Base-by-base conservation (phyloP, 1,139 yeast species). In the Pichia sp. region DNA sequence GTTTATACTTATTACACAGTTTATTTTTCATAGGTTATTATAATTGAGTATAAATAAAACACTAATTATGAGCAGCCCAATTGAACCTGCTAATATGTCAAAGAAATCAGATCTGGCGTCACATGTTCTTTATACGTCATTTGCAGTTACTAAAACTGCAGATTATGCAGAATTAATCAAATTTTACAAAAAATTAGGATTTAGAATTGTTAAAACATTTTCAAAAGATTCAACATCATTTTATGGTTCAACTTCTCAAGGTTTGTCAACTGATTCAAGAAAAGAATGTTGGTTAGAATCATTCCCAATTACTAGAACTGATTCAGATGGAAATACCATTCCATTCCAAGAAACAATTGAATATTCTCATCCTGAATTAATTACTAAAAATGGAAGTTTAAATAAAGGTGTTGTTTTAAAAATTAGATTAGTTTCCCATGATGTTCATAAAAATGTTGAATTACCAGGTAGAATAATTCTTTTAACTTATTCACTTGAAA, bases 251-350 rank as follows among this genome's bases (percentile, higher is more conserved):
- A 63, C 52, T 39, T 56, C 51, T 36, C 60, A 48, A 11, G 90
- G 90, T 4, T 69, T 83, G 36, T 75, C 87, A 23, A 70, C 69
- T 48, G 86, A 81, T 52, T 82, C 89, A 1, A 57, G 80, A 43
- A 73, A 71, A 52, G 94, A 84, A 62, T 64, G 77, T 37, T 84
- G 94, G 92, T 60, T 83, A 40, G 85, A 82, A 57, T 68, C 80
- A 25, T 82, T 80, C 62, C 86, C 86, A 25, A 66, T 81, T 39
- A 75, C 78, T 43, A 73, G 74, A 53, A 47, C 66, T 25, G 60
- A 57, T 23, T 58, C 66, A 12, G 43, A 44, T 12, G 58, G 55
- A 5, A 35, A 44, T 16, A 35, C 47, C 3, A 41, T 58, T 20
- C 62, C 63, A 30, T 48, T 50, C 36, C 62, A 58, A 49, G 62